These are phyloP conservation scores for Dianthus caryophyllus DNA, from an alignment of 148 eudicot species.

Conservation along the genomic window DNA sequence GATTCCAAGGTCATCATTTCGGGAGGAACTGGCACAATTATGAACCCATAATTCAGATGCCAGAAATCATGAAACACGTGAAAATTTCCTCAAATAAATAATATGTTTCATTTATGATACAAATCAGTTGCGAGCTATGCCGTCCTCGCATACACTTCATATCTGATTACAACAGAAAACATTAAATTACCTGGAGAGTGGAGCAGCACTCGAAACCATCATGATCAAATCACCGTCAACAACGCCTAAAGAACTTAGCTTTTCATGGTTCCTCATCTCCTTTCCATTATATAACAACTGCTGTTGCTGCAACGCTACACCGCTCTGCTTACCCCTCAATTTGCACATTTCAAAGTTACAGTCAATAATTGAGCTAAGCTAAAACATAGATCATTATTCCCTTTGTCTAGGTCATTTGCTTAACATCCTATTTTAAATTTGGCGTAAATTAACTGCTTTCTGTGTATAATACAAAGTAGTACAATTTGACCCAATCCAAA, in stretches of 20 bases:
- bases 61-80: neutral
- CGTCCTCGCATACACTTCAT: neutral
- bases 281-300: slow-evolving; percentile 77
- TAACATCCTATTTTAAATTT: no score
- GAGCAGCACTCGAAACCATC: slow-evolving; percentile 60
- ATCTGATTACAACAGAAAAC: neutral
- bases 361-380: neutral
- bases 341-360: neutral
- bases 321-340: slow-evolving; percentile 42
- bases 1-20: slow-evolving; percentile 38
- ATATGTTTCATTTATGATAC: neutral
- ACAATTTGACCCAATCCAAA: no score
- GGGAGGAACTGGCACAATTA: slow-evolving; percentile 42
- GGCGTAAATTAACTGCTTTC: no score
- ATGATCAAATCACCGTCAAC: slow-evolving; percentile 87
- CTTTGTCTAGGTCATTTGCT: no score
- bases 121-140: neutral
- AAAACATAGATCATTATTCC: neutral
- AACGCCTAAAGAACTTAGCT: slow-evolving; percentile 71
- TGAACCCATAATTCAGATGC: slow-evolving; percentile 1
- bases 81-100: neutral
- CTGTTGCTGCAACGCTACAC: slow-evolving; percentile 72
- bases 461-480: no score
- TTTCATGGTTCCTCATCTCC: slow-evolving; percentile 82
- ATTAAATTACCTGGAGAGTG: slow-evolving; percentile 23